Evolutionary conservation across 345 rosid species (phyloP).

Genomic region (Brassica incana): DNA sequence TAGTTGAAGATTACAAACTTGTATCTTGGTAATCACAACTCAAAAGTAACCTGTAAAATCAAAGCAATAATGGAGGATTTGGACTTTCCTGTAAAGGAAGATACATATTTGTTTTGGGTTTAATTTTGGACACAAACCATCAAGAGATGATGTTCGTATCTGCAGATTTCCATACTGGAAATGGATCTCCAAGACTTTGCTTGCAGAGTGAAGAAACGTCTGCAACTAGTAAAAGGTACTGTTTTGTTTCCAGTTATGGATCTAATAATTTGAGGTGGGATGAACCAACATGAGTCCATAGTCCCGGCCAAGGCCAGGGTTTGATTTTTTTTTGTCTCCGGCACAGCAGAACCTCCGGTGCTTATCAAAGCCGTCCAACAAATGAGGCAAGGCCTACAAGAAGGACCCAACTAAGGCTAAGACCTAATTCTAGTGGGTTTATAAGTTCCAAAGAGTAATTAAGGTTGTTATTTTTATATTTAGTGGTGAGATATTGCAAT

Average conservation of each 20-base stretch:
- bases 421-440: neutral
- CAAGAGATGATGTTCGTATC: neutral
- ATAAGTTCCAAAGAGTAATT: neutral
- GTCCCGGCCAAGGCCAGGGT: conserved; percentile 7
- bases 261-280: neutral
- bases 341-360: conserved; percentile 6
- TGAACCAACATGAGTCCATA: conserved; percentile 16
- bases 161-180: conserved; percentile 15
- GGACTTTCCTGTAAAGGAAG: conserved; percentile 5
- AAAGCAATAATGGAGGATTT: conserved; percentile 20
- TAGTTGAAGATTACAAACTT: neutral
- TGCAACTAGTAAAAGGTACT: conserved; percentile 3
- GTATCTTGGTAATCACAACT: neutral
- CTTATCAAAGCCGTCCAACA: conserved; percentile 16
- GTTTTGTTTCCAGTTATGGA: neutral
- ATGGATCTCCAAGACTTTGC: neutral
- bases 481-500: neutral
- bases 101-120: neutral
- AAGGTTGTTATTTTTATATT: neutral
- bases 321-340: conserved; percentile 24
- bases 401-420: conserved; percentile 26
- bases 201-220: conserved; percentile 8
- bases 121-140: neutral
- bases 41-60: neutral
- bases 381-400: conserved; percentile 24